phyloP scores from a whole-genome alignment of 2,329 filamentous ascomycete genomes.

The Nothophoma quercina region DNA sequence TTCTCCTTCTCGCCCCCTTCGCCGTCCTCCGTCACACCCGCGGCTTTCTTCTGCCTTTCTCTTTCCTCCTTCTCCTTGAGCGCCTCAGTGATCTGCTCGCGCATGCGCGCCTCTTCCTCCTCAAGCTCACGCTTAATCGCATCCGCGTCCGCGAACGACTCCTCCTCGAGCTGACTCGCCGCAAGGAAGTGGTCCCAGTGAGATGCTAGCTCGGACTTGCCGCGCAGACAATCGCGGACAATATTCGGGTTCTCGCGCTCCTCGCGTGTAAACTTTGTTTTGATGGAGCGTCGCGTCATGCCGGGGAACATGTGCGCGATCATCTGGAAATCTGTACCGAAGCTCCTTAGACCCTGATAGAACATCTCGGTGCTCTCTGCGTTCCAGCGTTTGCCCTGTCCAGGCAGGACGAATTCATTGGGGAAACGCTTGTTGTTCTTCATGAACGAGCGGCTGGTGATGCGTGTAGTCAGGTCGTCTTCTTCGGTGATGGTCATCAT shows the following conservation, averaged over 20 bases:
- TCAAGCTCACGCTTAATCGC: constrained; percentile 43
- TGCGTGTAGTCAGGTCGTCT: constrained; percentile 76
- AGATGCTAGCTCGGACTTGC: constrained; percentile 41
- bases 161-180: constrained; percentile 41
- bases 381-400: constrained; percentile 66
- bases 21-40: constrained; percentile 29
- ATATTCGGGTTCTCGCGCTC: constrained; percentile 71
- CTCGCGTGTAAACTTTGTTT: constrained; percentile 83
- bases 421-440: constrained; percentile 64
- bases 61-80: constrained; percentile 45
- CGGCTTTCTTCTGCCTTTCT: constrained; percentile 44
- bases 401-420: constrained; percentile 53
- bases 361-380: constrained; percentile 76
- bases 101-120: constrained; percentile 34
- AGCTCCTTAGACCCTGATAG: constrained; percentile 76
- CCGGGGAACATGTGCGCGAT: constrained; percentile 78
- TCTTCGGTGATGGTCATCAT: constrained; percentile 72
- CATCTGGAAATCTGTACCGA: constrained; percentile 84
- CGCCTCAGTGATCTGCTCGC: constrained; percentile 48
- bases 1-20: constrained; percentile 30
- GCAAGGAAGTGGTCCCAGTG: constrained; percentile 52
- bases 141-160: constrained; percentile 48
- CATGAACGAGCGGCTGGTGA: constrained; percentile 74
- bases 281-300: constrained; percentile 76
- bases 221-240: constrained; percentile 68